Conservation (phyloP, 75 land plant genomes). For the Selaginella tamariscina region DNA sequence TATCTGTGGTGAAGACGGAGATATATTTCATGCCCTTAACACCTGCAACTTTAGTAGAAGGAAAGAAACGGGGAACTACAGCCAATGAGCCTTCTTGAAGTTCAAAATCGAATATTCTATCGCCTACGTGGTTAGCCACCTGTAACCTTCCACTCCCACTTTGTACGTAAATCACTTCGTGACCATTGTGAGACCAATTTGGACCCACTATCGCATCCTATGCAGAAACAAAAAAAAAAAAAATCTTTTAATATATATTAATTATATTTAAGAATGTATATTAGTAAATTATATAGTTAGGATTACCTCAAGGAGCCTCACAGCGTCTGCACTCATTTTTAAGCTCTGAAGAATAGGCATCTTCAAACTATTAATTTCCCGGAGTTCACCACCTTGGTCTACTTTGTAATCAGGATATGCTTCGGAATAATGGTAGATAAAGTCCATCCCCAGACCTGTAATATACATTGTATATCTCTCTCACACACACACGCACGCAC, state of each 20-base stretch:
- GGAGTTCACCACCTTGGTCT: background rate
- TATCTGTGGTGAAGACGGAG: background rate
- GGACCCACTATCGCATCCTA: constrained; percentile 8
- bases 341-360: background rate
- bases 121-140: background rate
- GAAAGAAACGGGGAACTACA: background rate
- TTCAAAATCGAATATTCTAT: background rate
- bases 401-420: background rate
- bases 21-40: background rate
- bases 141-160: background rate
- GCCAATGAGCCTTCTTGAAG: background rate
- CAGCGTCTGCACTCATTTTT: background rate
- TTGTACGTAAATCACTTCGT: constrained; percentile 4
- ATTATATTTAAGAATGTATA: background rate
- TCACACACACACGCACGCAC: no score
- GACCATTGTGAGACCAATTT: constrained; percentile 11
- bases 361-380: constrained; percentile 2
- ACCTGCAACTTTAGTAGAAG: background rate
- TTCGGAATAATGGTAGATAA: background rate
- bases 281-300: no score
- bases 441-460: no score
- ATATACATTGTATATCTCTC: no score
- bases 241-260: background rate
- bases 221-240: background rate
- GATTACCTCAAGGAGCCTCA: background rate